Evolutionary conservation across 768 basidiomycete species (phyloP).

Genomic region (Scleroderma bovista): DNA sequence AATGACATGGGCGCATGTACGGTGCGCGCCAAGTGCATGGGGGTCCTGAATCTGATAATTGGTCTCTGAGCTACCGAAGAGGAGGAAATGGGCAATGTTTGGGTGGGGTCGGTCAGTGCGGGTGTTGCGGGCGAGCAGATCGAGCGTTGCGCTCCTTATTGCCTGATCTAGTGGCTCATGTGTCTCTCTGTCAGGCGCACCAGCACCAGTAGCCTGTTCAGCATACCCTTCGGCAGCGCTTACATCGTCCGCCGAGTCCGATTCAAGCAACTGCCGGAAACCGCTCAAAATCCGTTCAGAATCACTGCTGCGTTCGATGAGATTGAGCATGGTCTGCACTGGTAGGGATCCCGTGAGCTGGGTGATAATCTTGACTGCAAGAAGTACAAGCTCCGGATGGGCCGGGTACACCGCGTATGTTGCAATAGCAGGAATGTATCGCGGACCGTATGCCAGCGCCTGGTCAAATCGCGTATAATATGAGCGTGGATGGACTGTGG

Average conservation of each 20-base stretch:
- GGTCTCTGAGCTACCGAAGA: slow-evolving; percentile 61
- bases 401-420: slow-evolving; percentile 67
- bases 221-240: slow-evolving; percentile 52
- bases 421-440: slow-evolving; percentile 76
- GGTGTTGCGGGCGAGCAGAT: slow-evolving; percentile 78
- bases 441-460: slow-evolving; percentile 60
- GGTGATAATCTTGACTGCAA: slow-evolving; percentile 74
- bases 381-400: slow-evolving; percentile 66
- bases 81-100: slow-evolving; percentile 82
- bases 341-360: slow-evolving; percentile 60
- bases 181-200: slow-evolving; percentile 50
- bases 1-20: slow-evolving; percentile 75
- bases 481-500: slow-evolving; percentile 55
- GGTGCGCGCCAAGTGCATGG: slow-evolving; percentile 61
- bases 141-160: slow-evolving; percentile 70
- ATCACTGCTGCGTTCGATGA: slow-evolving; percentile 76
- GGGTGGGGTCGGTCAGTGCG: slow-evolving; percentile 57
- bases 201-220: slow-evolving; percentile 67
- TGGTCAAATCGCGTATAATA: slow-evolving; percentile 73
- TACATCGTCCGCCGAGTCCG: slow-evolving; percentile 58
- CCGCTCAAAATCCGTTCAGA: slow-evolving; percentile 83
- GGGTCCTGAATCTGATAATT: slow-evolving; percentile 74
- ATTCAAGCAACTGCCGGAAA: slow-evolving; percentile 61
- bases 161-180: slow-evolving; percentile 55
- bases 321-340: slow-evolving; percentile 67